A percentile compares a stretch with the other conserved stretches of the same genome.
These are phyloP conservation scores for Trichomonas tenax DNA, from an alignment of 208 protist genomes.

Conservation along the genomic window DNA sequence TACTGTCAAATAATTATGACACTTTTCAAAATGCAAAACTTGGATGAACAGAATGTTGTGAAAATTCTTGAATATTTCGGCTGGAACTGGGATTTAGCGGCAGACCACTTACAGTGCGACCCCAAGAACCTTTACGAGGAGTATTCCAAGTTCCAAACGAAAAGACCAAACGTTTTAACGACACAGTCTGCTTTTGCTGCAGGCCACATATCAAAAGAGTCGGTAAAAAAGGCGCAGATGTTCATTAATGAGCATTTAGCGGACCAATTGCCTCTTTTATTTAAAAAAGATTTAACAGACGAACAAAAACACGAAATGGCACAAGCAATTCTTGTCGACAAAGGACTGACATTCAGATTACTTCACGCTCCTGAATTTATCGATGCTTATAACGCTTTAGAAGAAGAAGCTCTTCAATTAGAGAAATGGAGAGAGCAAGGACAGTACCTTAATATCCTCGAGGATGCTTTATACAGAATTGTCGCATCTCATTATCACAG, in stretches of 20 bases:
- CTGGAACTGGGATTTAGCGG: constrained; percentile 8
- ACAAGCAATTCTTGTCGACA: not conserved
- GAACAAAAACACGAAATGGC: not conserved
- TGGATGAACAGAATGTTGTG: not conserved
- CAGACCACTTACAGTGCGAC: not conserved
- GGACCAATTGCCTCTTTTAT: not conserved
- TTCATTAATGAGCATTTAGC: not conserved
- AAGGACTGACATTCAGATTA: not conserved
- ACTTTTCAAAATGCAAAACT: not conserved
- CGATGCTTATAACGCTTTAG: not conserved
- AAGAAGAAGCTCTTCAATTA: not conserved
- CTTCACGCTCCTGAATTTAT: not conserved
- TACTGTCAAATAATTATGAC: too few relatives aligned
- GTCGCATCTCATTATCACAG: not conserved
- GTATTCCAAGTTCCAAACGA: not conserved
- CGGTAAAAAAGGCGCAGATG: not conserved
- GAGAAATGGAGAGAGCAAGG: not conserved
- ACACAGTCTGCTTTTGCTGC: not conserved
- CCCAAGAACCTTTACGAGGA: not conserved
- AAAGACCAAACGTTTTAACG: not conserved
- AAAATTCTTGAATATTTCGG: not conserved
- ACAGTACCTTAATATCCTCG: not conserved
- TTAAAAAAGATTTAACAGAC: not conserved
- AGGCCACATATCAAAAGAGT: not conserved
- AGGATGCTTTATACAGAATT: not conserved